These are phyloP conservation scores for Wickerhamiella musiphila DNA, from an alignment of 805 yeast species.

Conservation along the genomic window DNA sequence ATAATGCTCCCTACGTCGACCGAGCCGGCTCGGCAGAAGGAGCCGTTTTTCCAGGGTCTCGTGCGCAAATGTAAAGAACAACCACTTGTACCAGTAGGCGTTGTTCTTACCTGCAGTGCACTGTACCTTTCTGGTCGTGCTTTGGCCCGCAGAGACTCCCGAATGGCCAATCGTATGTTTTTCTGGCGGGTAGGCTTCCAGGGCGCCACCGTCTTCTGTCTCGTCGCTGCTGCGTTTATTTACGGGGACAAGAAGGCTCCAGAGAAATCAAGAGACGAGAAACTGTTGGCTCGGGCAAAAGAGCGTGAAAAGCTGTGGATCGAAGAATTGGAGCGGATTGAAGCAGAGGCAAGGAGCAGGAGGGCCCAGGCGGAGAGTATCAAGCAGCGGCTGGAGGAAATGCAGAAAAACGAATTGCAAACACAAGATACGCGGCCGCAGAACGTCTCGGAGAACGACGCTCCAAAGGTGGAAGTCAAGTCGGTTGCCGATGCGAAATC, in stretches of 20 bases:
- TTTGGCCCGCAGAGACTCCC: slow-evolving; percentile 51
- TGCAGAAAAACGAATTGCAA: background rate
- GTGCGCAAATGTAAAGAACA: slow-evolving; percentile 50
- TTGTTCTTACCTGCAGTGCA: slow-evolving; percentile 63
- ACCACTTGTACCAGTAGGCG: slow-evolving; percentile 77
- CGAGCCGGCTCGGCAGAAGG: slow-evolving; percentile 8
- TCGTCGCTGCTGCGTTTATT: slow-evolving; percentile 53
- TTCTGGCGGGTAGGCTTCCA: slow-evolving; percentile 82
- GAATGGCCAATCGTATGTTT: slow-evolving; percentile 70
- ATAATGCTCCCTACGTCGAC: slow-evolving; percentile 7
- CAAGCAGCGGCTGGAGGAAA: slow-evolving; percentile 1
- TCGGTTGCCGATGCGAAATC: no score
- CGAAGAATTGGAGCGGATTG: slow-evolving; percentile 68
- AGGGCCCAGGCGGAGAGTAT: slow-evolving; percentile 10
- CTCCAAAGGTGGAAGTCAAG: background rate
- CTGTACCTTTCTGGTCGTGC: slow-evolving; percentile 64
- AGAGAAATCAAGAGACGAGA: slow-evolving; percentile 33
- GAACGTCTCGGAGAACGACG: no score
- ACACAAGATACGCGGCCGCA: no score
- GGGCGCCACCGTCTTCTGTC: slow-evolving; percentile 64
- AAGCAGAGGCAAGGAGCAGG: slow-evolving; percentile 28
- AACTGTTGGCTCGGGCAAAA: slow-evolving; percentile 60
- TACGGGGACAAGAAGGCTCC: slow-evolving; percentile 31
- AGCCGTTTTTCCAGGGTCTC: slow-evolving; percentile 14
- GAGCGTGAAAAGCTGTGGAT: slow-evolving; percentile 78